Conservation (phyloP, 371 early-diverging fungal species). For the Apophysomyces elegans region DNA sequence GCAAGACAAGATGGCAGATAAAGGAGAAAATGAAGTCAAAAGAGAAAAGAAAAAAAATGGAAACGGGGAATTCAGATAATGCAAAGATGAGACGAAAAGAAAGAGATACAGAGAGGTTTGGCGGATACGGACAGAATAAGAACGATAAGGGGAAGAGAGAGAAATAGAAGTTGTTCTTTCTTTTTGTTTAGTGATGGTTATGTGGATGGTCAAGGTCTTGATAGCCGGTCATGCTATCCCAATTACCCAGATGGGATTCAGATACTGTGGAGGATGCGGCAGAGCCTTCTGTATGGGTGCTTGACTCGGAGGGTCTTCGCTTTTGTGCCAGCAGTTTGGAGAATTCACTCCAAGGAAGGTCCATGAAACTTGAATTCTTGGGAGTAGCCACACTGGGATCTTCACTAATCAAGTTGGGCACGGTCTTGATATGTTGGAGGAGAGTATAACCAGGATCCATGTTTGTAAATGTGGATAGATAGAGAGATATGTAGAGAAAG, state of each 20-base stretch:
- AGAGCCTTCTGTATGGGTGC: slow-evolving; percentile 2
- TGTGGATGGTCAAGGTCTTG: slow-evolving; percentile 39
- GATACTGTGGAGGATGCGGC: not conserved
- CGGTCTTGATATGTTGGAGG: slow-evolving; percentile 40
- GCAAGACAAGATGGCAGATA: too few relatives aligned
- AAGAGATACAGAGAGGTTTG: not conserved
- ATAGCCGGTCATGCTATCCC: slow-evolving; percentile 52
- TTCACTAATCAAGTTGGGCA: slow-evolving; percentile 42
- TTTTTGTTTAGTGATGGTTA: not conserved
- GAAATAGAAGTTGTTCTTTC: too few relatives aligned
- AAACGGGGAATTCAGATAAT: too few relatives aligned
- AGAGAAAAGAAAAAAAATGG: not conserved
- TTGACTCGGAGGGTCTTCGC: slow-evolving; percentile 13
- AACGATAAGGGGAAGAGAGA: too few relatives aligned
- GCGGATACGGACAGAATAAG: not conserved
- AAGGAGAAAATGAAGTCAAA: not conserved
- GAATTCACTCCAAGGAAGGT: slow-evolving; percentile 37
- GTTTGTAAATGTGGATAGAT: not conserved
- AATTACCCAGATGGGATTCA: slow-evolving; percentile 38
- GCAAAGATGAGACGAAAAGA: not conserved
- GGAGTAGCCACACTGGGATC: slow-evolving; percentile 40
- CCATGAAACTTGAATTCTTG: slow-evolving; percentile 38
- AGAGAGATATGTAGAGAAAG: too few relatives aligned
- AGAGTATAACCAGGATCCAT: slow-evolving; percentile 43
- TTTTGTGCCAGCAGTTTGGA: slow-evolving; percentile 29